phyloP scores from a whole-genome alignment of 805 yeast species.

The Yarrowia phangngaensis region DNA sequence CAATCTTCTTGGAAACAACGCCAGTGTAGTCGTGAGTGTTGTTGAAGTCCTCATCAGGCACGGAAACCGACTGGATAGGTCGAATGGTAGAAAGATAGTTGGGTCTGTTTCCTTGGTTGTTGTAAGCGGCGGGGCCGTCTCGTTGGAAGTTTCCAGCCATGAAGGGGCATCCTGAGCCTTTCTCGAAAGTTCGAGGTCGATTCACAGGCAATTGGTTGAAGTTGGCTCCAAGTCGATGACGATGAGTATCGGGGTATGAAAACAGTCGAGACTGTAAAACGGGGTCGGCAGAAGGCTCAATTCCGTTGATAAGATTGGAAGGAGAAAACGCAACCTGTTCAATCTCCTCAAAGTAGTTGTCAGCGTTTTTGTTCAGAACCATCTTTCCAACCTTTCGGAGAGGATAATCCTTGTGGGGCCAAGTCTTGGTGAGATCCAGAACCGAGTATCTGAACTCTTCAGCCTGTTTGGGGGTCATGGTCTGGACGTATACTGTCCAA shows the following conservation, averaged over 20 bases:
- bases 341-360: constrained; percentile 81
- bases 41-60: constrained; percentile 13
- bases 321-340: constrained; percentile 87
- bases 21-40: constrained; percentile 13
- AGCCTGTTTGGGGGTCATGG: constrained; percentile 82
- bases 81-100: constrained; percentile 20
- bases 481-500: constrained; percentile 82
- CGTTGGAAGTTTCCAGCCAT: constrained; percentile 22
- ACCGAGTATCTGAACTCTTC: constrained; percentile 72
- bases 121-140: constrained; percentile 12
- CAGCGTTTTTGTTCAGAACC: constrained; percentile 75
- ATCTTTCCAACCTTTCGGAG: constrained; percentile 79
- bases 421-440: constrained; percentile 84
- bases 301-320: constrained; percentile 77
- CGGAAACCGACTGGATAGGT: constrained; percentile 22
- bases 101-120: constrained; percentile 21
- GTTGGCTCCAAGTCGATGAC: constrained; percentile 73
- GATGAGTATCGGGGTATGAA: constrained; percentile 81
- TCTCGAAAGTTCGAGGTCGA: constrained; percentile 16
- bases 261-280: constrained; percentile 77
- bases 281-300: constrained; percentile 80
- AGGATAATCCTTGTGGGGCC: constrained; percentile 88
- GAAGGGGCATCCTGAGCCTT: constrained; percentile 20
- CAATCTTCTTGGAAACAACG: constrained; percentile 21
- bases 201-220: constrained; percentile 85